Conservation (phyloP, 1,139 yeast genomes). For the Kodamaea sp. region DNA sequence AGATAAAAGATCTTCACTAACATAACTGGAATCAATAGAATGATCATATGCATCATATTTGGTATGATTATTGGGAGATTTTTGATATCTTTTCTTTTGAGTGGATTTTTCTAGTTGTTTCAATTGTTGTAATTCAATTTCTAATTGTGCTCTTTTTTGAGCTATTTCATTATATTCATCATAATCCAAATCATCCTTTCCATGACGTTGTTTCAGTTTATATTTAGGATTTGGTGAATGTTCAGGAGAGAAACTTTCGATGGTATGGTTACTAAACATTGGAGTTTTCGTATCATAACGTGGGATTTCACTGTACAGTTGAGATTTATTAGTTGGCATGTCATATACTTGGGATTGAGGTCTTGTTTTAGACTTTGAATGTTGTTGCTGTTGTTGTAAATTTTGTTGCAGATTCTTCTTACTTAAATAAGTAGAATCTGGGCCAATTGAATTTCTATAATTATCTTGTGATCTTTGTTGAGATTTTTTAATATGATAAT, state of each 20-base stretch:
- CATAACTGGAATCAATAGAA: conserved; percentile 26
- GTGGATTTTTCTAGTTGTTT: conserved; percentile 33
- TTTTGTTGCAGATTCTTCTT: neutral
- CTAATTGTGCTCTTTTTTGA: conserved; percentile 37
- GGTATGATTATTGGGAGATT: conserved; percentile 4
- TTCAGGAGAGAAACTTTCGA: conserved; percentile 28
- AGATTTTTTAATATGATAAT: conserved; percentile 25
- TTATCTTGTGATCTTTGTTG: conserved; percentile 8
- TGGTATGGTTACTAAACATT: conserved; percentile 23
- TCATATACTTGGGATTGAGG: conserved; percentile 18
- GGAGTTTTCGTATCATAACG: conserved; percentile 6
- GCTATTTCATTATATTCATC: conserved; percentile 28
- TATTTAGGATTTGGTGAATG: conserved; percentile 15
- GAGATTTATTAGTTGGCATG: conserved; percentile 9
- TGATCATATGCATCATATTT: conserved; percentile 12
- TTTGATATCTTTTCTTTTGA: conserved; percentile 15
- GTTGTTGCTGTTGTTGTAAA: no score
- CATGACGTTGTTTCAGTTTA: conserved; percentile 7
- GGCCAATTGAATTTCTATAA: conserved; percentile 6
- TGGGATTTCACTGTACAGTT: conserved; percentile 17
- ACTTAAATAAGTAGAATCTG: neutral
- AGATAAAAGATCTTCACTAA: conserved; percentile 36
- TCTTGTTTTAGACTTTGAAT: conserved; percentile 7
- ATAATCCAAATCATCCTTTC: conserved; percentile 13
- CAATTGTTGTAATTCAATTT: conserved; percentile 37